phyloP scores from a whole-genome alignment of 2,329 filamentous ascomycete genomes.

The Sporothrix phasma region DNA sequence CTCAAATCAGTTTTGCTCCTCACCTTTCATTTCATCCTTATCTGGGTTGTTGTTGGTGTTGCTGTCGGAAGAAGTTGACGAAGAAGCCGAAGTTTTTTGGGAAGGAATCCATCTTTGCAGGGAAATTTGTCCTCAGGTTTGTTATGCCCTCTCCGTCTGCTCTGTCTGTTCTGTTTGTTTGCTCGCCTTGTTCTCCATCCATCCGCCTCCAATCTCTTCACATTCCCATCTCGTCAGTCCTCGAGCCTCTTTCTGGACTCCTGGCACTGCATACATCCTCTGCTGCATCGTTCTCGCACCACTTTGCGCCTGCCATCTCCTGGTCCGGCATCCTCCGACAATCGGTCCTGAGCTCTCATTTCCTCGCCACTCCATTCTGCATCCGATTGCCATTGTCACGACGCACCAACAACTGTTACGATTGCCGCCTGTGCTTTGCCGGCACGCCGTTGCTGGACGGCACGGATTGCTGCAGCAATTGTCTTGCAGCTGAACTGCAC shows the following conservation, averaged over 20 bases:
- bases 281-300: not conserved
- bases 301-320: not conserved
- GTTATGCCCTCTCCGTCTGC: not conserved
- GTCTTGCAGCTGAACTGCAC: too few relatives aligned
- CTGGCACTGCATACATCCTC: not conserved
- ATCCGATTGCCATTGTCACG: not conserved
- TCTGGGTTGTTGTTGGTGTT: constrained; percentile 21
- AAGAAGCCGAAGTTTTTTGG: constrained; percentile 19
- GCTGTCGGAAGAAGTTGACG: constrained; percentile 21
- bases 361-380: not conserved
- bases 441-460: too few relatives aligned
- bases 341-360: not conserved
- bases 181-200: not conserved
- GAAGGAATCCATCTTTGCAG: constrained; percentile 9
- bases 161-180: not conserved
- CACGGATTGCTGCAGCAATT: too few relatives aligned
- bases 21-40: constrained; percentile 13
- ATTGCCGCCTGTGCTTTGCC: too few relatives aligned
- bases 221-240: not conserved
- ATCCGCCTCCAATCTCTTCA: not conserved
- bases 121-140: constrained; percentile 8
- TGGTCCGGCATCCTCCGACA: not conserved
- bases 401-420: not conserved
- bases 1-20: constrained; percentile 13
- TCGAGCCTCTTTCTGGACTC: not conserved